Base-by-base conservation (phyloP, 169 alveolate genomes). In the Babesia caballi region DNA sequence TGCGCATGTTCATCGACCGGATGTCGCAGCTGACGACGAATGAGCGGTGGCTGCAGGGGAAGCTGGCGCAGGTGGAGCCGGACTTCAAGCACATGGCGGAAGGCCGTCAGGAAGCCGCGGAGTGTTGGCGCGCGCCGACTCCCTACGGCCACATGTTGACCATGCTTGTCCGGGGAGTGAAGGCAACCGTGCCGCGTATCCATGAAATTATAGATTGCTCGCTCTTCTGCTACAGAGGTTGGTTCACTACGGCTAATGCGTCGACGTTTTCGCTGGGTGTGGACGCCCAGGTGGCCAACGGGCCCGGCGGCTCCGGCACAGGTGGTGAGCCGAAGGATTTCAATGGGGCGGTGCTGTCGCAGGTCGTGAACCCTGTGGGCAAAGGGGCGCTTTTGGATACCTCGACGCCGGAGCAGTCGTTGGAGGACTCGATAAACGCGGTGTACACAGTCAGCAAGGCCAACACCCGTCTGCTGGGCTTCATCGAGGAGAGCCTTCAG, bases 1-100 rank as follows among this genome's bases (percentile, higher is more conserved):
- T 73, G 27, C 68, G 69, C 28, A 51, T 65, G 60, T 73, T 73
- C 41, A 73, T 73, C 42, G 66, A 65, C 17, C 63, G 84, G 30
- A 36, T 73, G 2, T 73, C 84, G 2, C 74, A 57, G 42, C 38
- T 60, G 40, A 73, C 84, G 0, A 63, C 59, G 46, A 73, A 73
- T 32, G 84, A 73, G 54, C 50, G 74, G 30, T 25, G 30, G 6
- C 49, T 73, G 59, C 74, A 59, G 47, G 40, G 47, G 0, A 73
- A 59, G 59, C 58, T 73, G 36, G 3, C 23, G 58, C 67, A 60
- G 38, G 14, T 73, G 30, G 84, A 73, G 42, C 67, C 70, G 27
- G 84, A 73, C 7, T 30, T 73, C 49, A 63, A 63, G 33, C 12
- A 21, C 52, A 2, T 28, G 49, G 2, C 57, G 19, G 8, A 4